A percentile compares a stretch with the other conserved stretches of the same genome.
Conservation (phyloP, 2,329 filamentous ascomycete species). For the Scolecobasidium constrictum region DNA sequence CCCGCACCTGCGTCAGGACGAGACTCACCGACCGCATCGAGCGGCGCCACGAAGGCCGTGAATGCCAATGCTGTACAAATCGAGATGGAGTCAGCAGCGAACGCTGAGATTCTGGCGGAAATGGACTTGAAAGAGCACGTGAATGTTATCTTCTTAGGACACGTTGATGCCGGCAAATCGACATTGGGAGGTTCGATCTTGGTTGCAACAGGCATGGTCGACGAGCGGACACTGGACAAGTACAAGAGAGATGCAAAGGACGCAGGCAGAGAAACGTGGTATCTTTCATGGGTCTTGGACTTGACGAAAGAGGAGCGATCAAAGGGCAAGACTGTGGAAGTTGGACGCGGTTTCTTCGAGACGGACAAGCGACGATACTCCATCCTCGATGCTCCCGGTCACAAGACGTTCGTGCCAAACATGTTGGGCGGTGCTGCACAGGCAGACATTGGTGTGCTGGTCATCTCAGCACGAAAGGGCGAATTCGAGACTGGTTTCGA, state of each 20-base stretch:
- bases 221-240: slow-evolving; percentile 95
- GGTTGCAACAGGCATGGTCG: slow-evolving; percentile 96
- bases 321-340: slow-evolving; percentile 94
- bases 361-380: slow-evolving; percentile 94
- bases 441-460: slow-evolving; percentile 65
- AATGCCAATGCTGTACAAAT: slow-evolving; percentile 56
- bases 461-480: slow-evolving; percentile 93
- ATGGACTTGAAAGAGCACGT: slow-evolving; percentile 79
- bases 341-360: slow-evolving; percentile 86
- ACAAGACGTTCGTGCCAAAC: slow-evolving; percentile 96
- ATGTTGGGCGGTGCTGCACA: slow-evolving; percentile 86
- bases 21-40: slow-evolving; percentile 62
- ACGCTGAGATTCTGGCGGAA: slow-evolving; percentile 68
- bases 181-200: slow-evolving; percentile 90
- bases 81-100: slow-evolving; percentile 45
- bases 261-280: slow-evolving; percentile 94
- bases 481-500: slow-evolving; percentile 99
- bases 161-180: slow-evolving; percentile 97
- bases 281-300: slow-evolving; percentile 96
- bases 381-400: slow-evolving; percentile 90
- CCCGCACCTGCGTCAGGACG: slow-evolving; percentile 75
- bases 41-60: slow-evolving; percentile 50
- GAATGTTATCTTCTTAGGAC: slow-evolving; percentile 95
- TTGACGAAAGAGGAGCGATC: slow-evolving; percentile 90
- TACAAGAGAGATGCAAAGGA: slow-evolving; percentile 97